These are phyloP conservation scores for Carallia pectinifolia DNA, from an alignment of 345 rosid species.

Conservation along the genomic window DNA sequence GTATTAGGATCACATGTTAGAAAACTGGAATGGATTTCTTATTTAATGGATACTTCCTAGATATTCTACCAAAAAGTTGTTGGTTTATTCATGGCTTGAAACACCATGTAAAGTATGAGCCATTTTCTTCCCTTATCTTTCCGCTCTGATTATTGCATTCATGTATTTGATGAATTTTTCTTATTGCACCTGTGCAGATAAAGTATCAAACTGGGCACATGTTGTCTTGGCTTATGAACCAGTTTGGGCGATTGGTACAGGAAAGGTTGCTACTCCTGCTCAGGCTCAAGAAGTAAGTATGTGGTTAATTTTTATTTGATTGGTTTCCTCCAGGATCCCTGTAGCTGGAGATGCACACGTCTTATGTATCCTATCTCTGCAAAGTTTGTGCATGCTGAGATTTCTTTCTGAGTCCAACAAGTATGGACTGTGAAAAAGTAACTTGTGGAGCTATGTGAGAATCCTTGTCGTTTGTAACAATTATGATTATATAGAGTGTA, in stretches of 20 bases:
- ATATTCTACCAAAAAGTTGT: too few relatives aligned
- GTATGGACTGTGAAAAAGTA: background rate
- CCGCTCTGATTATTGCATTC: too few relatives aligned
- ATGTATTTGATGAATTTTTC: too few relatives aligned
- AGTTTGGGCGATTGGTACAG: slow-evolving; percentile 87
- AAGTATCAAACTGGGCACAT: slow-evolving; percentile 48
- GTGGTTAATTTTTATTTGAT: background rate
- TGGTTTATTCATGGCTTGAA: too few relatives aligned
- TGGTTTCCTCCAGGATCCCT: background rate
- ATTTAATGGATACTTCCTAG: too few relatives aligned
- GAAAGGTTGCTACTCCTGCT: slow-evolving; percentile 74
- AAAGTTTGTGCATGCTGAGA: background rate
- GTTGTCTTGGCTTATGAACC: slow-evolving; percentile 78
- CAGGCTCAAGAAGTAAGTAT: slow-evolving; percentile 73
- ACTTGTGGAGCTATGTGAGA: background rate
- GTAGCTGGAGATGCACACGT: background rate
- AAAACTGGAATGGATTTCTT: too few relatives aligned
- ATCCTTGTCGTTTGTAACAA: background rate
- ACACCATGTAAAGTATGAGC: too few relatives aligned
- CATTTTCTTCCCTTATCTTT: too few relatives aligned
- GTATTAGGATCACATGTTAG: too few relatives aligned
- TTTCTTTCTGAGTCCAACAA: background rate
- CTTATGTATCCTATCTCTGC: background rate
- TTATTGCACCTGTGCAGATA: slow-evolving; percentile 34
- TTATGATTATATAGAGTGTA: too few relatives aligned